Evolutionary conservation across 306 rosid species (phyloP).

Genomic region (Glycine tomentella): DNA sequence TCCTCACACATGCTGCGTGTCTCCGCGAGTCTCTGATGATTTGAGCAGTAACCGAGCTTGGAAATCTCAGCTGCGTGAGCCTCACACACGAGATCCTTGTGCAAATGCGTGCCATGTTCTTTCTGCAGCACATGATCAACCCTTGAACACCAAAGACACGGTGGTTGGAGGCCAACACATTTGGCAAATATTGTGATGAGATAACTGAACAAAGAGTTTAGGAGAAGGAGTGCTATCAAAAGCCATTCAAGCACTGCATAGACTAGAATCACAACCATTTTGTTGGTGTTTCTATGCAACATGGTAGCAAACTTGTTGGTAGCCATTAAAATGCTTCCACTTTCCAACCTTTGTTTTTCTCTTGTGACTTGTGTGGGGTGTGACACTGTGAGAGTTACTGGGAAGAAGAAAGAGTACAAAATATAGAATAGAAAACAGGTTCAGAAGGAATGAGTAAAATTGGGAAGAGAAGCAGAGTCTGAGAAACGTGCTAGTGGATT

Average conservation of each 20-base stretch:
- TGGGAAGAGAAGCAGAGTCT: slow-evolving; percentile 27
- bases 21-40: slow-evolving; percentile 64
- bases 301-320: slow-evolving; percentile 70
- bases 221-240: slow-evolving; percentile 69
- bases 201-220: slow-evolving; percentile 72
- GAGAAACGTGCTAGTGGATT: slow-evolving; percentile 45
- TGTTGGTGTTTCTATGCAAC: slow-evolving; percentile 64
- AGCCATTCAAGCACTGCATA: slow-evolving; percentile 84
- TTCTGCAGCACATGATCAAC: slow-evolving; percentile 64
- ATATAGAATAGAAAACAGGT: slow-evolving; percentile 21
- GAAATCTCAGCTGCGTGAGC: slow-evolving; percentile 77
- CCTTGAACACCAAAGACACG: slow-evolving; percentile 74
- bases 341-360: slow-evolving; percentile 29
- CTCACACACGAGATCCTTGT: slow-evolving; percentile 67
- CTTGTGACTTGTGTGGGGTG: neutral
- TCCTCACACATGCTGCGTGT: slow-evolving; percentile 62
- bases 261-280: slow-evolving; percentile 56
- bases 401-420: neutral
- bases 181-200: slow-evolving; percentile 62
- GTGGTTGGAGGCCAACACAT: slow-evolving; percentile 70
- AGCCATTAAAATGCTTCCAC: slow-evolving; percentile 56
- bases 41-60: slow-evolving; percentile 60
- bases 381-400: neutral
- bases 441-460: slow-evolving; percentile 27
- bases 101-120: slow-evolving; percentile 24